Evolutionary conservation across 2,329 filamentous ascomycete species (phyloP).

Genomic region (Plectosphaerella plurivora): DNA sequence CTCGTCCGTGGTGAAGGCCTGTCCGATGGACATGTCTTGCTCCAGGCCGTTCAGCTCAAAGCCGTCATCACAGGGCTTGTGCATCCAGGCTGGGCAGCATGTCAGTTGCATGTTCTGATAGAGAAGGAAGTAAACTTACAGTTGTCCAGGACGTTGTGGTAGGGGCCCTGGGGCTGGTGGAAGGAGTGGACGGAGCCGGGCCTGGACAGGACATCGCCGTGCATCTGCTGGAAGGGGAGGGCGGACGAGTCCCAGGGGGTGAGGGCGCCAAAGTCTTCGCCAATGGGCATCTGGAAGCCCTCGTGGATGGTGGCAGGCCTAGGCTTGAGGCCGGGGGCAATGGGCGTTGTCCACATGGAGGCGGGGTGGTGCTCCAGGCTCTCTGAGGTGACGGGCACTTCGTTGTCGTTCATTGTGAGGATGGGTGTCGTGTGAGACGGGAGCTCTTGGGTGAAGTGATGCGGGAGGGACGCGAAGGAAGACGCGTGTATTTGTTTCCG

Average conservation of each 20-base stretch:
- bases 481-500: constrained; percentile 44
- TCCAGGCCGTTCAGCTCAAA: constrained; percentile 53
- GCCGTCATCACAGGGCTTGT: constrained; percentile 53
- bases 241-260: constrained; percentile 55
- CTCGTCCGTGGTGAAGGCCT: constrained; percentile 60
- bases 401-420: constrained; percentile 46
- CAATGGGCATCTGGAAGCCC: constrained; percentile 53
- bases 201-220: constrained; percentile 46
- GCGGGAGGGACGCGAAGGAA: constrained; percentile 42
- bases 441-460: constrained; percentile 41
- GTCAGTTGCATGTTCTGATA: constrained; percentile 4
- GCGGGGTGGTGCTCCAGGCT: constrained; percentile 21
- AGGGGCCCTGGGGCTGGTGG: background rate
- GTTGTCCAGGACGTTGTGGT: constrained; percentile 28
- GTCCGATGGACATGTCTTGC: constrained; percentile 55
- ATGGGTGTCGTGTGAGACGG: constrained; percentile 37
- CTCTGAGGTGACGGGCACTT: constrained; percentile 44
- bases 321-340: constrained; percentile 43
- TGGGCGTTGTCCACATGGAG: constrained; percentile 52
- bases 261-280: constrained; percentile 47
- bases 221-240: constrained; percentile 44
- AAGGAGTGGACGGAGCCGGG: constrained; percentile 47
- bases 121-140: constrained; percentile 31
- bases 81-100: constrained; percentile 31
- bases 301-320: constrained; percentile 58